Conservation (phyloP, 352 stramenopile genomes). For the Phytophthora pistaciae region DNA sequence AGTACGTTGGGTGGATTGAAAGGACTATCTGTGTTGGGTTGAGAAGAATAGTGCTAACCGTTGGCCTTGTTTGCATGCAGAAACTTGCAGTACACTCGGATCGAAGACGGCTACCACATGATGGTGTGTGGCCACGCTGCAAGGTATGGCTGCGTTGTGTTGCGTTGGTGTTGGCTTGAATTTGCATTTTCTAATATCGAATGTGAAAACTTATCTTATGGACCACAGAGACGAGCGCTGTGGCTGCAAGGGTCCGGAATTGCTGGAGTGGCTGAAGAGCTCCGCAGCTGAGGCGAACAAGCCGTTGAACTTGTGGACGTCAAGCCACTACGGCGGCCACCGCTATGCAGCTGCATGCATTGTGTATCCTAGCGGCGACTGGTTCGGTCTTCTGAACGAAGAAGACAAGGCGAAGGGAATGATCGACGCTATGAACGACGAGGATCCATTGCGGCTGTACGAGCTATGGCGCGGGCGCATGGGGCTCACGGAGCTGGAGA, state of each 20-base stretch:
- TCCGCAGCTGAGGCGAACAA: slow-evolving; percentile 34
- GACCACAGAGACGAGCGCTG: slow-evolving; percentile 69
- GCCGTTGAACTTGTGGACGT: slow-evolving; percentile 64
- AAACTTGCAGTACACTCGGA: slow-evolving; percentile 44
- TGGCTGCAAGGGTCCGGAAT: slow-evolving; percentile 72
- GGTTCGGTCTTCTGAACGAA: slow-evolving; percentile 78
- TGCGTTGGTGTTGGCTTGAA: not conserved
- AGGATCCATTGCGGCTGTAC: slow-evolving; percentile 53
- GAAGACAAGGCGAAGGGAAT: slow-evolving; percentile 54
- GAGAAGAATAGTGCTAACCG: slow-evolving; percentile 5
- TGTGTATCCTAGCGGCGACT: slow-evolving; percentile 78
- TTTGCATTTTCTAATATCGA: slow-evolving; percentile 17
- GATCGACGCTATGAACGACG: slow-evolving; percentile 47
- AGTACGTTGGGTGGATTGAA: slow-evolving; percentile 31
- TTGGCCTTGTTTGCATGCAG: slow-evolving; percentile 26
- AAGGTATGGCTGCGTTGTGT: slow-evolving; percentile 7
- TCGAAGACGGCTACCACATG: slow-evolving; percentile 64
- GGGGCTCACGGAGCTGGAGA: slow-evolving; percentile 54
- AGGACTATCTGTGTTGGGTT: not conserved
- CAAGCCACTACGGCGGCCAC: slow-evolving; percentile 81
- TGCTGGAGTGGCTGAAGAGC: slow-evolving; percentile 71
- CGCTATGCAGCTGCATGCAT: slow-evolving; percentile 80
- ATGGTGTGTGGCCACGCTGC: slow-evolving; percentile 76
- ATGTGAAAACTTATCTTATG: not conserved
- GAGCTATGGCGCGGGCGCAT: slow-evolving; percentile 78